Evolutionary conservation across 179 eudicot genomes (phyloP).

Genomic region (Vitellaria paradoxa): DNA sequence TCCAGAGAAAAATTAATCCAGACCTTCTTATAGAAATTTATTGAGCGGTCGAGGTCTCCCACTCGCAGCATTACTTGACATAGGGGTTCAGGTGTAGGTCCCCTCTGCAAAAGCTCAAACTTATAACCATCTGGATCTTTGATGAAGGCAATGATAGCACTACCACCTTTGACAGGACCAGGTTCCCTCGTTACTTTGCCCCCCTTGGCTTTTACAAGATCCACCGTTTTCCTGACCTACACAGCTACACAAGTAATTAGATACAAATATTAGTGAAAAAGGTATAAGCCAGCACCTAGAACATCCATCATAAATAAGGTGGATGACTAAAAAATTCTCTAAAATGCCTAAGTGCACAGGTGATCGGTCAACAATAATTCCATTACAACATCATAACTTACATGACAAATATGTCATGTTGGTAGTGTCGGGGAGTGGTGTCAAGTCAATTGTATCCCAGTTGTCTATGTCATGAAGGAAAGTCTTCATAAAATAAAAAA

Average conservation of each 20-base stretch:
- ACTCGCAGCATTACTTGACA: conserved; percentile 73
- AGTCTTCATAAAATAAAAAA: background rate
- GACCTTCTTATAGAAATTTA: conserved; percentile 60
- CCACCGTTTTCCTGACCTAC: conserved; percentile 56
- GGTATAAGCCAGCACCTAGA: background rate
- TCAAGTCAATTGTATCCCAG: too few relatives aligned
- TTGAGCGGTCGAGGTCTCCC: conserved; percentile 66
- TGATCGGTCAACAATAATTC: background rate
- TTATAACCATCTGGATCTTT: conserved; percentile 71
- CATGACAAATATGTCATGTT: background rate
- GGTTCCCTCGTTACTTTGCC: conserved; percentile 65
- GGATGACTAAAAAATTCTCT: background rate
- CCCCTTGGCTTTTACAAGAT: conserved; percentile 57
- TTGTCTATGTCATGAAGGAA: background rate
- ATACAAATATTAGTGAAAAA: background rate
- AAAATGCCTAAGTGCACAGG: background rate
- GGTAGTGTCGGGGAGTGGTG: background rate
- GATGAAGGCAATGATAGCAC: conserved; percentile 37
- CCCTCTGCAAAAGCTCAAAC: conserved; percentile 59
- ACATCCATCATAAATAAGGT: background rate
- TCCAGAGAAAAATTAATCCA: background rate
- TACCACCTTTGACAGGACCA: conserved; percentile 53
- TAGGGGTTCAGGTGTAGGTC: conserved; percentile 46
- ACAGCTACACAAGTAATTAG: background rate
- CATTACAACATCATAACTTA: background rate